Evolutionary conservation across 768 basidiomycete species (phyloP).

Genomic region (Mycena polygramma): DNA sequence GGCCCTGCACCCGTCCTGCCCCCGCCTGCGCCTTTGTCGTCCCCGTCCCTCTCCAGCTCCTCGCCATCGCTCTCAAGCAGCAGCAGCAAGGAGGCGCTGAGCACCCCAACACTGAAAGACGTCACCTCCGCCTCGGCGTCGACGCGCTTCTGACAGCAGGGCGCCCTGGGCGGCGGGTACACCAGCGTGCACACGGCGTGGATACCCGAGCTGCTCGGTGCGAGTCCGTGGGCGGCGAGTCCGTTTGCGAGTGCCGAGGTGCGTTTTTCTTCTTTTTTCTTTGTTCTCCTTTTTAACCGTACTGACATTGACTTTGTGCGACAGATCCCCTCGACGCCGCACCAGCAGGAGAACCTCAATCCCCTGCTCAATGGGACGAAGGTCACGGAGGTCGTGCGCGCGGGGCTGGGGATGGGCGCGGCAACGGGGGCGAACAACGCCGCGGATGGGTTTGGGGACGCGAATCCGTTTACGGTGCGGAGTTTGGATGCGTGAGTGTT

Average conservation of each 20-base stretch:
- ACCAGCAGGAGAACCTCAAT: conserved; percentile 81
- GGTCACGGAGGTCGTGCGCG: conserved; percentile 33
- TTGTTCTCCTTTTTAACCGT: no score
- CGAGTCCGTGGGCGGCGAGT: conserved; percentile 35
- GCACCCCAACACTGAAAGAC: conserved; percentile 79
- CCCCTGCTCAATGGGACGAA: conserved; percentile 66
- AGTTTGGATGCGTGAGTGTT: conserved; percentile 84
- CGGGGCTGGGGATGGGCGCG: conserved; percentile 29
- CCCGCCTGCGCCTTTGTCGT: conserved; percentile 28
- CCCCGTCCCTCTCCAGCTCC: conserved; percentile 38
- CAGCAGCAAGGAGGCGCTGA: conserved; percentile 58
- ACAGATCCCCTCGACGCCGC: no score
- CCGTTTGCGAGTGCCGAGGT: conserved; percentile 29
- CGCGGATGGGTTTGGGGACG: conserved; percentile 79
- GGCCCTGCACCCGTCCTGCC: conserved; percentile 47
- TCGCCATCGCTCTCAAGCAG: conserved; percentile 29
- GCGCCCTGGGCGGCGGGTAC: conserved; percentile 64
- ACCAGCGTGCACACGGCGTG: conserved; percentile 90
- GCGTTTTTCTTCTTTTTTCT: no score
- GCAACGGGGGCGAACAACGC: conserved; percentile 26
- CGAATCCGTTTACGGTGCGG: conserved; percentile 90
- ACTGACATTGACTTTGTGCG: no score
- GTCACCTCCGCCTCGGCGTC: conserved; percentile 52
- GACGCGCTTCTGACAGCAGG: conserved; percentile 75
- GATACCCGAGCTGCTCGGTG: conserved; percentile 72